Percentiles rank a stretch among this genome's conserved stretches.
Conservation (phyloP, 495 filamentous ascomycete genomes). For the Aspergillus hancockii region DNA sequence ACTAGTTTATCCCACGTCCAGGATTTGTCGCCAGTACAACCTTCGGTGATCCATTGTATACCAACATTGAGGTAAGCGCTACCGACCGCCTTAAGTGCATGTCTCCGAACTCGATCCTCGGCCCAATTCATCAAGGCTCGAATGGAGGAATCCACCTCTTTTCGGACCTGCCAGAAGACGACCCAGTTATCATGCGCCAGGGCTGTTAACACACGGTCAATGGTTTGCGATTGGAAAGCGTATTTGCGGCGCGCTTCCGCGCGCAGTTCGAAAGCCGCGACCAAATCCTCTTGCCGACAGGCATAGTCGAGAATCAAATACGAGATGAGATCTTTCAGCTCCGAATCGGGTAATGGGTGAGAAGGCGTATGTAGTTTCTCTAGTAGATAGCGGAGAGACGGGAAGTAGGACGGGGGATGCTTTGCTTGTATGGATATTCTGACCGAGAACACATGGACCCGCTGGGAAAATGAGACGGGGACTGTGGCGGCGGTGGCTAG, state of each 20-base stretch:
- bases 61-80: slow-evolving; percentile 76
- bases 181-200: slow-evolving; percentile 82
- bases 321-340: slow-evolving; percentile 72
- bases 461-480: slow-evolving; percentile 59
- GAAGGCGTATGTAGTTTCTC: slow-evolving; percentile 62
- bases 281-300: slow-evolving; percentile 76
- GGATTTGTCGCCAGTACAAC: slow-evolving; percentile 57
- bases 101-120: slow-evolving; percentile 65
- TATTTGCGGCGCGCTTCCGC: slow-evolving; percentile 48
- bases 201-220: slow-evolving; percentile 67
- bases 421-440: slow-evolving; percentile 76
- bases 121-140: slow-evolving; percentile 78
- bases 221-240: slow-evolving; percentile 56
- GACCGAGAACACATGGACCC: slow-evolving; percentile 78
- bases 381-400: slow-evolving; percentile 79
- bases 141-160: slow-evolving; percentile 73
- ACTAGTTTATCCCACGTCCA: slow-evolving; percentile 73
- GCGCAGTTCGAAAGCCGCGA: slow-evolving; percentile 66
- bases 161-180: slow-evolving; percentile 69
- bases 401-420: slow-evolving; percentile 85
- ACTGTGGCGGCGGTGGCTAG: slow-evolving; percentile 65
- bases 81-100: slow-evolving; percentile 81
- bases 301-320: slow-evolving; percentile 88
- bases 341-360: slow-evolving; percentile 62
- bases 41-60: slow-evolving; percentile 45